Base-by-base conservation (phyloP, 805 yeast species). In the Blastobotrys muscicola region DNA sequence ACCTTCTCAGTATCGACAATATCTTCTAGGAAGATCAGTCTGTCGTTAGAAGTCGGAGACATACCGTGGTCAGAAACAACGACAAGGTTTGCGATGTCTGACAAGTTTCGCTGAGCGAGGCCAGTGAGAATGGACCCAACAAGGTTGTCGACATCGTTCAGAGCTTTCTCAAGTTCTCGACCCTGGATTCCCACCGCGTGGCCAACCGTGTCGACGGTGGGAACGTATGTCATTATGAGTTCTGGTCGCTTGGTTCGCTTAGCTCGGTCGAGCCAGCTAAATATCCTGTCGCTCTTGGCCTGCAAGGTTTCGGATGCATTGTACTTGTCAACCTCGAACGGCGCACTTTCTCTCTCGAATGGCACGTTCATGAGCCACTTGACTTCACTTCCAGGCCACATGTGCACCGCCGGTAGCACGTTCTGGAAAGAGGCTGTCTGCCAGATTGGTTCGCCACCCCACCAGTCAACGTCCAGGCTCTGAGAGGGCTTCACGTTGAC, bases 321-420 rank as follows among this genome's bases (percentile, higher is more conserved):
- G 63, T 74, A 89, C 43, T 64, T 62, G 50, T 82, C 92, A 30
- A 76, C 75, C 38, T 47, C 50, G 39, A 71, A 72, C 1, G 82
- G 79, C 15, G 70, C 72, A 4, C 60, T 59, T 44, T 74, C 68
- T 44, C 56, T 45, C 31, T 63, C 64, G 26, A 20, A 20, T 20
- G 26, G 26, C 26, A 20, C 26, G 16, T 13, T 13, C 16, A 13
- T 10, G 3, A 16, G 37, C 56, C 74, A 76, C 20, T 72, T 71
- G 6, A 79, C 94, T 53, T 86, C 95, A 46, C 87, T 78, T 1
- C 96, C 96, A 0, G 96, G 96, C 94, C 94, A 89, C 95, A 86
- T 87, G 61, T 87, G 94, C n/a, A 85, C 81, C 0, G 87, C 94
- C 4, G 82, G 63, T 2, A 65, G 65, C 2, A 81, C 71, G 4